These are phyloP conservation scores for Phyllosticta citriasiana DNA, from an alignment of 2,329 filamentous ascomycete genomes.

Conservation along the genomic window DNA sequence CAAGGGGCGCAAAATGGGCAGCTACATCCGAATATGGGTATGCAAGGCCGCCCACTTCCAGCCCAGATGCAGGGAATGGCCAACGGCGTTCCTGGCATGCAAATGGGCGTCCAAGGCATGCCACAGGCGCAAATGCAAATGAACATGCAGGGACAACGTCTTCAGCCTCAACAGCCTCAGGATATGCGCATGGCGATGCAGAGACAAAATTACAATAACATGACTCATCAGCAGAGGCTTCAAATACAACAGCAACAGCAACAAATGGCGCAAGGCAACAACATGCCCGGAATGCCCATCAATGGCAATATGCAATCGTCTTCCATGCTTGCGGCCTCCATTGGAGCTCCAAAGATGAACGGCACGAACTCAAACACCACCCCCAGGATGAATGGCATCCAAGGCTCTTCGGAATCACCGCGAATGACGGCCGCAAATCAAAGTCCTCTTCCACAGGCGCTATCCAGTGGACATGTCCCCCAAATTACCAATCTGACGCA, in stretches of 20 bases:
- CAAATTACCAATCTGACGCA: constrained; percentile 8
- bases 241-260: constrained; percentile 13
- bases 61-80: constrained; percentile 20
- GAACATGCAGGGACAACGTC: constrained; percentile 45
- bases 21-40: constrained; percentile 17
- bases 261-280: constrained; percentile 7
- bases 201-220: constrained; percentile 18
- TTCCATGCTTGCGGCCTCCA: constrained; percentile 1
- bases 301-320: constrained; percentile 3
- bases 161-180: constrained; percentile 39
- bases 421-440: constrained; percentile 2
- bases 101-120: constrained; percentile 37
- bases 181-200: constrained; percentile 29
- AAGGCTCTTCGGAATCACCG: constrained; percentile 4
- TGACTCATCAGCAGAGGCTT: constrained; percentile 18
- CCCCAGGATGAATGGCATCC: constrained; percentile 5
- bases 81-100: constrained; percentile 39
- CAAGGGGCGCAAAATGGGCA: constrained; percentile 15
- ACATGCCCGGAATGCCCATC: constrained; percentile 1
- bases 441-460: constrained; percentile 1
- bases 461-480: constrained; percentile 9
- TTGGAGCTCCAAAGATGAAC: constrained; percentile 4
- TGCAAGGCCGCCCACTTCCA: constrained; percentile 18
- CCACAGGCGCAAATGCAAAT: constrained; percentile 62
- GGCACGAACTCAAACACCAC: not conserved